A percentile compares a stretch with the other conserved stretches of the same genome.
These are phyloP conservation scores for Leptoxyphium fumago DNA, from an alignment of 2,329 filamentous ascomycete species.

Conservation along the genomic window DNA sequence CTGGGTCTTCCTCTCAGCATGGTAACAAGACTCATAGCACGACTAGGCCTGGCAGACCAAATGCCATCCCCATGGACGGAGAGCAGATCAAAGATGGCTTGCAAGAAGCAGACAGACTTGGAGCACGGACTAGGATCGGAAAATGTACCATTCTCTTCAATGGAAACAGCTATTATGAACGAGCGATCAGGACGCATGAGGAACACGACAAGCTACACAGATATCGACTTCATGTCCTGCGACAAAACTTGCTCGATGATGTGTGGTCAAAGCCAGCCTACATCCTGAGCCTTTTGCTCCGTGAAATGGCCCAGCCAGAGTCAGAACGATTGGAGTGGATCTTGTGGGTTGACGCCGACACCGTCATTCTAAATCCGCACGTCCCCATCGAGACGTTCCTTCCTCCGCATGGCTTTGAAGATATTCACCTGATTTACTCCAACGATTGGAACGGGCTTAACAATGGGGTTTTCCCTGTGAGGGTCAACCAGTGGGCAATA, in stretches of 20 bases:
- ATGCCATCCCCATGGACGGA: slow-evolving; percentile 1
- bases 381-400: slow-evolving; percentile 27
- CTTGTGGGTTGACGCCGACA: slow-evolving; percentile 31
- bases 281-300: slow-evolving; percentile 25
- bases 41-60: slow-evolving; percentile 1
- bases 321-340: slow-evolving; percentile 28
- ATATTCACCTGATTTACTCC: slow-evolving; percentile 23
- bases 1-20: neutral
- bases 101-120: slow-evolving; percentile 14
- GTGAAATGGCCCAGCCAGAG: slow-evolving; percentile 24
- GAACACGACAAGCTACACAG: slow-evolving; percentile 26
- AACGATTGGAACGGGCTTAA: slow-evolving; percentile 29
- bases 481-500: slow-evolving; percentile 26
- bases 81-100: slow-evolving; percentile 14
- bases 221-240: slow-evolving; percentile 28
- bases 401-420: slow-evolving; percentile 21
- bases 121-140: slow-evolving; percentile 20
- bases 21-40: slow-evolving; percentile 1
- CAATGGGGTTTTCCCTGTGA: slow-evolving; percentile 28
- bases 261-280: slow-evolving; percentile 33
- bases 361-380: slow-evolving; percentile 28
- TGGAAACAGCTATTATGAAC: slow-evolving; percentile 24
- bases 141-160: slow-evolving; percentile 27
- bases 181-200: slow-evolving; percentile 27
- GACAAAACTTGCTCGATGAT: slow-evolving; percentile 26